These are phyloP conservation scores for Purshia tridentata DNA, from an alignment of 306 rosid genomes.

Conservation along the genomic window DNA sequence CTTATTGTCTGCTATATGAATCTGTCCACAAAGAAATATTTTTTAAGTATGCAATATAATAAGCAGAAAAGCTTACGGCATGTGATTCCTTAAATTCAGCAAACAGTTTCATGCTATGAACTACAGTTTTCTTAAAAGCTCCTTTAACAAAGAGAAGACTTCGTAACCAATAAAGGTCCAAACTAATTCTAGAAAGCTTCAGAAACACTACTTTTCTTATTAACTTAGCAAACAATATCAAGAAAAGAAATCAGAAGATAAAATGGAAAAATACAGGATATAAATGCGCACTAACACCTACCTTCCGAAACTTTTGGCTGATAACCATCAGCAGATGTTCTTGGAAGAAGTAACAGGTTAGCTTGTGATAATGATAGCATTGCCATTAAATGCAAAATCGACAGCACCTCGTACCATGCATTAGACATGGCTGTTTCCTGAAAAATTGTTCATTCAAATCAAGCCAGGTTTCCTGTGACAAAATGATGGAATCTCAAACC, in stretches of 20 bases:
- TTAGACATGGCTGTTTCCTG: conserved; percentile 90
- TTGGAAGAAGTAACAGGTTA: conserved; percentile 93
- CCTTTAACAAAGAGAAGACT: not conserved
- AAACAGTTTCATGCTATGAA: not conserved
- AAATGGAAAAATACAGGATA: not conserved
- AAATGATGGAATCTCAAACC: conserved; percentile 22
- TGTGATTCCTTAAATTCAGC: conserved; percentile 5
- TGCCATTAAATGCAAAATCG: conserved; percentile 94
- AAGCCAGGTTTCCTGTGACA: conserved; percentile 25
- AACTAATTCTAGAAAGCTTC: conserved; percentile 2
- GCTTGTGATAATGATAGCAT: conserved; percentile 80
- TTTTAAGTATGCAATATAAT: not conserved
- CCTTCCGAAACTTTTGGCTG: conserved; percentile 93
- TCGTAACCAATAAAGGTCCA: not conserved
- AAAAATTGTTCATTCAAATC: conserved; percentile 30
- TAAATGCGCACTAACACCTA: conserved; percentile 26
- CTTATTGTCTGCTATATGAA: not conserved
- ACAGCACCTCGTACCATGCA: conserved; percentile 95
- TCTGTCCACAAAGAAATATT: not conserved
- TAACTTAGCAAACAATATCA: conserved; percentile 13
- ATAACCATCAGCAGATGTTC: conserved; percentile 79
- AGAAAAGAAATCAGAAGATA: conserved; percentile 7
- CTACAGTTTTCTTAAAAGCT: not conserved
- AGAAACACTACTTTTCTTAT: not conserved
- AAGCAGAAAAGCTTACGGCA: not conserved